These are phyloP conservation scores for Biscutella laevigata DNA, from an alignment of 441 rosid species.

Conservation along the genomic window DNA sequence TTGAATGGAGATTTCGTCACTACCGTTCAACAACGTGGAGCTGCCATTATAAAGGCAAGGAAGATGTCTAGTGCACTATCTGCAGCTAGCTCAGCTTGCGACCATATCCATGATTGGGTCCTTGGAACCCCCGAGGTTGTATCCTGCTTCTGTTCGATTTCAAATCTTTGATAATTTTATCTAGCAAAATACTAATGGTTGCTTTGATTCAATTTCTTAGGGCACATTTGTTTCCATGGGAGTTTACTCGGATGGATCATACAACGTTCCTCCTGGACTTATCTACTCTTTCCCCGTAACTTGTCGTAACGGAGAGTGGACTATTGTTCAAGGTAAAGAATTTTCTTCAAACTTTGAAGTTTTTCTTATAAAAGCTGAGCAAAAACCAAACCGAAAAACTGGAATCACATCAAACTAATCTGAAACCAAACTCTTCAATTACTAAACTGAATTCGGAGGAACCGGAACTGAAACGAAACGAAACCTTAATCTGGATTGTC, in stretches of 20 bases:
- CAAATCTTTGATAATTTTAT: neutral
- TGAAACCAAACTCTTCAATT: too few relatives aligned
- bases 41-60: slow-evolving; percentile 79
- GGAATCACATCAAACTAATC: too few relatives aligned
- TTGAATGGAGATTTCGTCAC: slow-evolving; percentile 61
- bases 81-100: slow-evolving; percentile 91
- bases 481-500: too few relatives aligned
- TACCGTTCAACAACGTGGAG: slow-evolving; percentile 82
- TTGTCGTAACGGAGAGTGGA: slow-evolving; percentile 68
- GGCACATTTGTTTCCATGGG: slow-evolving; percentile 76
- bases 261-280: slow-evolving; percentile 73
- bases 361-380: too few relatives aligned
- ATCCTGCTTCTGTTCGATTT: neutral
- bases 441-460: too few relatives aligned
- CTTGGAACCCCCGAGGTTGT: slow-evolving; percentile 79
- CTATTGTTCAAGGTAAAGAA: slow-evolving; percentile 61
- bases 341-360: too few relatives aligned
- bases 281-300: slow-evolving; percentile 83
- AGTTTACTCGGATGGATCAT: slow-evolving; percentile 80
- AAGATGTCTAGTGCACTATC: slow-evolving; percentile 73
- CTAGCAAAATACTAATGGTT: neutral
- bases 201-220: slow-evolving; percentile 11
- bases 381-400: too few relatives aligned
- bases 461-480: too few relatives aligned
- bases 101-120: slow-evolving; percentile 84